Percentiles rank a stretch among this genome's conserved stretches.
Evolutionary conservation across 352 stramenopile species (phyloP).

Genomic region (Phytophthora parvispora): DNA sequence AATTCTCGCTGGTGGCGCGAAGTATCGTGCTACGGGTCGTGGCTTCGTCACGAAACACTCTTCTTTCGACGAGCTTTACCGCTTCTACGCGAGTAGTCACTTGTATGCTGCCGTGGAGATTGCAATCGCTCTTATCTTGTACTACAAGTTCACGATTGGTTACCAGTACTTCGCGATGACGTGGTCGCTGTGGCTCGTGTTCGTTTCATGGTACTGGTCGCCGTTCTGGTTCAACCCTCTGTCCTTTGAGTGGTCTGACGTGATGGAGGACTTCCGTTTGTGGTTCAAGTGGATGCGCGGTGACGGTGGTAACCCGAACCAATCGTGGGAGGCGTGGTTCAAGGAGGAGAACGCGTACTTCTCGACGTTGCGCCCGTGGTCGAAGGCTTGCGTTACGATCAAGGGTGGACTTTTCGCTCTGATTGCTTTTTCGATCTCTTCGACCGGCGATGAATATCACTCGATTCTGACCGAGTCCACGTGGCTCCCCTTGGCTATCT

Average conservation of each 20-base stretch:
- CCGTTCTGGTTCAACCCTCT: conserved; percentile 99
- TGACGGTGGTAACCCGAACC: conserved; percentile 91
- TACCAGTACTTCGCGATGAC: conserved; percentile 98
- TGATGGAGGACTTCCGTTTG: conserved; percentile 88
- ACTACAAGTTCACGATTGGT: conserved; percentile 95
- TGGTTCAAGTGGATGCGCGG: conserved; percentile 97
- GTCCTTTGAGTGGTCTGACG: conserved; percentile 97
- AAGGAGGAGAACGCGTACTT: conserved; percentile 97
- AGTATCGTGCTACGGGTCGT: conserved; percentile 98
- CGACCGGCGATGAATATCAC: conserved; percentile 76
- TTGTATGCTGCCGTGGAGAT: conserved; percentile 97
- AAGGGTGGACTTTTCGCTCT: conserved; percentile 92
- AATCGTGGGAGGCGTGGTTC: conserved; percentile 98
- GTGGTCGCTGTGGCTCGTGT: conserved; percentile 98
- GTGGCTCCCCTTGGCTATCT: conserved; percentile 73
- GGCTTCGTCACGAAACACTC: conserved; percentile 99
- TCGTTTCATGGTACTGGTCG: conserved; percentile 87
- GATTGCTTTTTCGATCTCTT: conserved; percentile 89
- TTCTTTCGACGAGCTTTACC: conserved; percentile 98
- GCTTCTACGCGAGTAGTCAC: conserved; percentile 99
- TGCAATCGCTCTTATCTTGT: conserved; percentile 94
- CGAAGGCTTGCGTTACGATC: conserved; percentile 93
- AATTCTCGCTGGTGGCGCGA: conserved; percentile 98
- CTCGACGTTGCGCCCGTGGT: conserved; percentile 86
- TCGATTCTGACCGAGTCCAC: conserved; percentile 62